A percentile compares a stretch with the other conserved stretches of the same genome.
These are phyloP conservation scores for Durotheca rogersii DNA, from an alignment of 495 filamentous ascomycete species.

Conservation along the genomic window DNA sequence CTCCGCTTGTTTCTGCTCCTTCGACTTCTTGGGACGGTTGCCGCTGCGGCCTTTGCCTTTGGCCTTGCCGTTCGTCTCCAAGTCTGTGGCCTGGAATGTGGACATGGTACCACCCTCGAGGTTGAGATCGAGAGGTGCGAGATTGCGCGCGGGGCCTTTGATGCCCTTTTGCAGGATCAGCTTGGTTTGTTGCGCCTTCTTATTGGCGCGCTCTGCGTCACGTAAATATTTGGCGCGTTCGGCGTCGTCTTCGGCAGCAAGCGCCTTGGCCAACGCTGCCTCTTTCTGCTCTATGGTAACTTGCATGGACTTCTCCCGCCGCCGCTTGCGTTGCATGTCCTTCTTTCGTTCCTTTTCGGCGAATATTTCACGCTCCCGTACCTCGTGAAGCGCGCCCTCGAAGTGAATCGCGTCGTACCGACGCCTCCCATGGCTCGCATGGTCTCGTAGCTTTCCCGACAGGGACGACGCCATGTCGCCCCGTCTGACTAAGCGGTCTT, in stretches of 20 bases:
- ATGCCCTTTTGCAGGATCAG: slow-evolving; percentile 80
- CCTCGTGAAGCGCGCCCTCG: slow-evolving; percentile 74
- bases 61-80: slow-evolving; percentile 55
- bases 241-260: slow-evolving; percentile 70
- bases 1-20: slow-evolving; percentile 94
- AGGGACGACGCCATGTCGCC: slow-evolving; percentile 36
- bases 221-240: slow-evolving; percentile 74
- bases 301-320: slow-evolving; percentile 93
- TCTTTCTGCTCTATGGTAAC: slow-evolving; percentile 81
- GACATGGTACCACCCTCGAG: slow-evolving; percentile 86
- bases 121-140: slow-evolving; percentile 74
- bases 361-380: slow-evolving; percentile 83
- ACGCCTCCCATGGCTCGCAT: slow-evolving; percentile 51
- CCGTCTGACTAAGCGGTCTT: slow-evolving; percentile 57
- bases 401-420: slow-evolving; percentile 51
- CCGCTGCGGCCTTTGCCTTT: slow-evolving; percentile 69
- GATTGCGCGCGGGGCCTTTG: slow-evolving; percentile 75
- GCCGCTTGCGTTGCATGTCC: slow-evolving; percentile 96
- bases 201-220: slow-evolving; percentile 80
- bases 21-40: slow-evolving; percentile 77
- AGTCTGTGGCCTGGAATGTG: slow-evolving; percentile 71
- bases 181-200: slow-evolving; percentile 83
- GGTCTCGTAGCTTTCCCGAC: slow-evolving; percentile 43
- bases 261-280: slow-evolving; percentile 74
- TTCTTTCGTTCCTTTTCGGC: slow-evolving; percentile 99